Conservation (phyloP, 2,329 filamentous ascomycete genomes). For the Beauveria brongniartii region DNA sequence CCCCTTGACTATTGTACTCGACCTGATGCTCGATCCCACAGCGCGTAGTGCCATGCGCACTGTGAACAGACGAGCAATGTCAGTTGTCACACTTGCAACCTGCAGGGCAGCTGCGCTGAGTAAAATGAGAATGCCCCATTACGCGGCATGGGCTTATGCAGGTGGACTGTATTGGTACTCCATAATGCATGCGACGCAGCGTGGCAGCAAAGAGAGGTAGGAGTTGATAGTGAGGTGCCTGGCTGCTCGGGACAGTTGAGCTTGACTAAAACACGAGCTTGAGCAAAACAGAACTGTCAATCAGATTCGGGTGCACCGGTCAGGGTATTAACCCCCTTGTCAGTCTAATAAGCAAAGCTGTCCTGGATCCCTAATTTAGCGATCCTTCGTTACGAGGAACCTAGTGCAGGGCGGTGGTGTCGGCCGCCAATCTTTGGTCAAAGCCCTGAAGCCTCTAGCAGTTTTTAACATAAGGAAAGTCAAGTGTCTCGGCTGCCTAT, state of each 20-base stretch:
- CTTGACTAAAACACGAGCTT: background rate
- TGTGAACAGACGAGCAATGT: background rate
- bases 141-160: slow-evolving; percentile 1
- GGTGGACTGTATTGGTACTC: background rate
- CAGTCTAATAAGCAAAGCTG: background rate
- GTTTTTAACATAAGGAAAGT: background rate
- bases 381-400: background rate
- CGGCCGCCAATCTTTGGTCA: too few species aligned
- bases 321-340: background rate
- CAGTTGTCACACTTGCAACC: background rate
- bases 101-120: background rate
- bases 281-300: background rate
- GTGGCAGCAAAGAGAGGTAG: too few species aligned
- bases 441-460: background rate
- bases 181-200: slow-evolving; percentile 3
- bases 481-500: background rate
- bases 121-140: slow-evolving; percentile 2
- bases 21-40: background rate
- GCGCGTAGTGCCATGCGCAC: background rate
- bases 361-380: background rate
- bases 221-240: background rate
- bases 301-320: too few species aligned
- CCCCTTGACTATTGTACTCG: background rate
- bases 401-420: too few species aligned
- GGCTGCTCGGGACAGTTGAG: background rate